Percentiles rank a stretch among this genome's conserved stretches.
These are phyloP conservation scores for Colletotrichum shisoi DNA, from an alignment of 2,329 filamentous ascomycete genomes.

Conservation along the genomic window DNA sequence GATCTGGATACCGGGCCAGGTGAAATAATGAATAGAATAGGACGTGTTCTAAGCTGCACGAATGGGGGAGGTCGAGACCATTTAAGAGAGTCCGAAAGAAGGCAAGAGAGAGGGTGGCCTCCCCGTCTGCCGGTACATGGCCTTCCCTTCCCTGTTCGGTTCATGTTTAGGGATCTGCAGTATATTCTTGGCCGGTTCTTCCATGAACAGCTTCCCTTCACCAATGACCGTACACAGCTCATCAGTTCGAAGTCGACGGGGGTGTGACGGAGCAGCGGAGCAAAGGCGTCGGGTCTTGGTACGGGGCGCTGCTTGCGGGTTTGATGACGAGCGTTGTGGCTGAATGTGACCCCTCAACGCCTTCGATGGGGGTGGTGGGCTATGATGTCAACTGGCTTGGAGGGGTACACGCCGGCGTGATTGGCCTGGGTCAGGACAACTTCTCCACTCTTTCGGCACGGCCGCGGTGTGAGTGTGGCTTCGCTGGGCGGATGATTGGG, in stretches of 20 bases:
- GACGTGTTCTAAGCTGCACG: not conserved
- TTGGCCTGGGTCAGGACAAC: constrained; percentile 18
- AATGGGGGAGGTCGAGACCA: constrained; percentile 6
- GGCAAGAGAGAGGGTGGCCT: not conserved
- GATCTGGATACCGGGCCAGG: not conserved
- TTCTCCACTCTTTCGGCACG: constrained; percentile 22
- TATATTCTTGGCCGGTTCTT: constrained; percentile 10
- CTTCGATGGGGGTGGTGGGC: constrained; percentile 3
- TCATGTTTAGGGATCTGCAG: not conserved
- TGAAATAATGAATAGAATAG: not conserved
- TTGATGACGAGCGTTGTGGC: constrained; percentile 37
- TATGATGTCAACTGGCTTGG: constrained; percentile 36
- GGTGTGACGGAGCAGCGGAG: constrained; percentile 22
- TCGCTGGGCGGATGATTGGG: constrained; percentile 22
- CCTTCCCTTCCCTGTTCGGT: not conserved
- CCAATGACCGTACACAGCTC: not conserved
- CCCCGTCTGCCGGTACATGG: constrained; percentile 14
- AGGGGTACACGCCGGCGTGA: constrained; percentile 11
- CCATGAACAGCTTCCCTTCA: not conserved
- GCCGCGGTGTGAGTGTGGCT: constrained; percentile 33
- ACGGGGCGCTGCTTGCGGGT: constrained; percentile 34
- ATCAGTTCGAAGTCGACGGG: not conserved
- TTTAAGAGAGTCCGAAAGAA: not conserved
- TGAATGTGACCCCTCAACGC: constrained; percentile 19
- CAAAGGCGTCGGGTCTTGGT: constrained; percentile 25